phyloP scores from a whole-genome alignment of 495 filamentous ascomycete species.

The Xylaria telfairii region DNA sequence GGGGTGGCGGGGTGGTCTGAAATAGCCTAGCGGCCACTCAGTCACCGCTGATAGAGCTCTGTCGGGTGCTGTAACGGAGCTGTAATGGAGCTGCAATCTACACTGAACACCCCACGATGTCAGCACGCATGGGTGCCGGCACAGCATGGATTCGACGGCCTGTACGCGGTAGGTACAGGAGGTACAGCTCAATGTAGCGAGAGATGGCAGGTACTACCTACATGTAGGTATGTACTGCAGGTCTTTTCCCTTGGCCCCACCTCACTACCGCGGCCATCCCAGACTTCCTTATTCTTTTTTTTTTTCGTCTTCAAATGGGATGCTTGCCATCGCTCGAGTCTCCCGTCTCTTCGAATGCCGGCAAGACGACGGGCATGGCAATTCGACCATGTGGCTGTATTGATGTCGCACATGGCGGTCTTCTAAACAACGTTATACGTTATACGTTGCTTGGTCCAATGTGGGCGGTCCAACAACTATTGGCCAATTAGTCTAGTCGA shows the following conservation, averaged over 20 bases:
- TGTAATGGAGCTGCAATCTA: not conserved
- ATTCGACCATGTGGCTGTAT: constrained; percentile 8
- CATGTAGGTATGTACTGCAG: no score
- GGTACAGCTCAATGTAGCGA: constrained; percentile 7
- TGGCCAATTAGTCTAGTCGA: constrained; percentile 19
- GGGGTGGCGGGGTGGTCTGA: constrained; percentile 20
- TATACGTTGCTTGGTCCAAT: not conserved
- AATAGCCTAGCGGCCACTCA: not conserved
- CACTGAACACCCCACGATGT: constrained; percentile 1
- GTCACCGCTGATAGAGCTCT: not conserved
- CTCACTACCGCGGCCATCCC: not conserved
- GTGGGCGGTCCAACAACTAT: constrained; percentile 2
- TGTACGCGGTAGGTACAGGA: no score
- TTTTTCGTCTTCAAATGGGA: constrained; percentile 6
- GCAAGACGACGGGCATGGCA: constrained; percentile 6
- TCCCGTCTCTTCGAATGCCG: constrained; percentile 4
- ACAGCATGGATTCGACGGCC: not conserved
- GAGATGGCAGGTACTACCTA: not conserved
- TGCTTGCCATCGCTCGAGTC: not conserved
- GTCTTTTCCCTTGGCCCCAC: constrained; percentile 1
- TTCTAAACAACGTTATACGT: not conserved
- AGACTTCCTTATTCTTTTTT: constrained; percentile 7
- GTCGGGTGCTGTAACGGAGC: not conserved
- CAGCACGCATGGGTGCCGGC: not conserved
- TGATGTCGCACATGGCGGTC: constrained; percentile 8